Conservation (phyloP, 148 eudicot species). For the Polygonum maritimum region DNA sequence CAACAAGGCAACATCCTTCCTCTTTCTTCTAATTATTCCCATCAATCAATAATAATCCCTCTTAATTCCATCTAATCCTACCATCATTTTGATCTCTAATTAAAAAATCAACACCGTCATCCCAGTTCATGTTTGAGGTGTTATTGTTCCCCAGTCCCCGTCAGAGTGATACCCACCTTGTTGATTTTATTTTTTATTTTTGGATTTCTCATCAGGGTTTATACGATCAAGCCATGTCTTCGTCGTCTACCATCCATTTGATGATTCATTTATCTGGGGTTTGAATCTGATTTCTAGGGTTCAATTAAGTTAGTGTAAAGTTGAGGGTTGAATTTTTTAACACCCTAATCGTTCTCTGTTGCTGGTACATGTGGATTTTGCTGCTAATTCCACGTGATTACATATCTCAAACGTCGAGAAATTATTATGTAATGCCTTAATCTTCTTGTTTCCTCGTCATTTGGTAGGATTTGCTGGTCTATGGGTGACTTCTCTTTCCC, state of each 20-base stretch:
- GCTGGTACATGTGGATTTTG: not conserved
- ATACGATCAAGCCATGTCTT: not conserved
- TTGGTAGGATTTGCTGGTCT: not conserved
- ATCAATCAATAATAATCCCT: not conserved
- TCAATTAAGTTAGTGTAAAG: not conserved
- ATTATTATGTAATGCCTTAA: not conserved
- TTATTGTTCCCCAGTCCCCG: not conserved
- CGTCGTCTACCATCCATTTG: not conserved
- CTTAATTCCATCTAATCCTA: not conserved
- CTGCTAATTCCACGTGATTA: not conserved
- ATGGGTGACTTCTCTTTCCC: not conserved
- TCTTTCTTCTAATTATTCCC: not conserved
- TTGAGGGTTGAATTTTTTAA: not conserved
- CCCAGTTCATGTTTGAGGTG: conserved; percentile 3
- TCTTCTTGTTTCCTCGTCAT: not conserved
- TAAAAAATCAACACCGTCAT: not conserved
- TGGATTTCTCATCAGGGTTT: not conserved
- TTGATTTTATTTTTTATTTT: not conserved
- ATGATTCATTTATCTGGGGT: not conserved
- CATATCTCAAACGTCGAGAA: not conserved
- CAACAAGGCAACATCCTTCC: not conserved
- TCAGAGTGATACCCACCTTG: conserved; percentile 3
- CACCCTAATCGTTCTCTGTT: not conserved
- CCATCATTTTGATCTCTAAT: not conserved
- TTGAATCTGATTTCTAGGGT: not conserved